Evolutionary conservation across 2,329 filamentous ascomycete genomes (phyloP).

Genomic region (Emergomyces orientalis): DNA sequence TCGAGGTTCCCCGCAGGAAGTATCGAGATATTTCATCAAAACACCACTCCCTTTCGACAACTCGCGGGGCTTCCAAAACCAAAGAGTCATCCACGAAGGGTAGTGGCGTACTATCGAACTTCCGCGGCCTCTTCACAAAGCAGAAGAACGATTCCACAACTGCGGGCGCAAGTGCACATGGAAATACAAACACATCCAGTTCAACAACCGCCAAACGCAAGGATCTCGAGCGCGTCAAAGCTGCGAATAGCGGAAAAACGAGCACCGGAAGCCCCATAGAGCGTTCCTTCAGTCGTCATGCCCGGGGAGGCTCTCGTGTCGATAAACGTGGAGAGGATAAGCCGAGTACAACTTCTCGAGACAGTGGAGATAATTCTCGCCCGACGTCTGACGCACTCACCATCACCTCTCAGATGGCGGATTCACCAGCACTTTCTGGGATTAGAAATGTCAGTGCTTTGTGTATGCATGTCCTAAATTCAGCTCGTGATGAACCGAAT

Average conservation of each 20-base stretch:
- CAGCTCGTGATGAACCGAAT: constrained; percentile 14
- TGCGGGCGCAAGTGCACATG: not conserved
- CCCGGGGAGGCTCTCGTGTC: not conserved
- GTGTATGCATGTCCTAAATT: constrained; percentile 16
- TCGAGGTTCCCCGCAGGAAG: not conserved
- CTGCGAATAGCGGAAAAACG: constrained; percentile 1
- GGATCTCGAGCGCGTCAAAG: constrained; percentile 1
- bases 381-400: not conserved
- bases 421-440: constrained; percentile 12
- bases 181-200: not conserved
- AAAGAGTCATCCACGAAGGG: constrained; percentile 9
- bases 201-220: constrained; percentile 5
- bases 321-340: not conserved
- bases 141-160: constrained; percentile 11
- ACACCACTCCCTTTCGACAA: not conserved
- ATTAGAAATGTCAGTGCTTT: constrained; percentile 14
- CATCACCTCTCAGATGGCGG: constrained; percentile 1
- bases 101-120: constrained; percentile 16
- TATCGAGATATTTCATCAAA: not conserved
- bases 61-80: constrained; percentile 3
- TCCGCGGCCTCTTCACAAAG: constrained; percentile 17
- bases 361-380: not conserved
- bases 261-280: constrained; percentile 1
- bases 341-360: not conserved
- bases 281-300: constrained; percentile 1